Base-by-base conservation (phyloP, 768 basidiomycete species). In the Wakefieldia striispora region DNA sequence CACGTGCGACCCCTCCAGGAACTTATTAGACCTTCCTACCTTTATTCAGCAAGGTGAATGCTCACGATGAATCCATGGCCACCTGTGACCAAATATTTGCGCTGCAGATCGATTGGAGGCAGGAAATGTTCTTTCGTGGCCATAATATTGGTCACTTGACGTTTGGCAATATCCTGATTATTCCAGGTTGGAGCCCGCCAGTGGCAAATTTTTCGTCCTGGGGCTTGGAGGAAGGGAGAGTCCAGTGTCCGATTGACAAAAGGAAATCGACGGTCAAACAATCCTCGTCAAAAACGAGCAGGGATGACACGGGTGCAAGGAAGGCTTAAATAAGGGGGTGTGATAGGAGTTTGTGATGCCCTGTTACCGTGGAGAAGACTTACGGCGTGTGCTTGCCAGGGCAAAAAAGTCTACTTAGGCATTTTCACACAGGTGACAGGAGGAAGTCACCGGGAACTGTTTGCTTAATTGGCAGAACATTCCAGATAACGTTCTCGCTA, bases 41-140 rank as follows among this genome's bases (percentile, higher is more conserved):
- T 31, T 39, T 35, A 20, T 34, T 13, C 0, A 29, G 19, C 13
- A 13, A 9, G 26, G 10, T 16, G 14, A 23, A 19, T 19, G 59
- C 75, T 58, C 55, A 80, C 79, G n/a, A 80, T 75, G 54, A 81
- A 81, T 4, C 80, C 80, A 53, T 75, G 64, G 1, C 79, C 80
- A 6, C 80, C 79, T 2, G 76, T 75, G 26, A 81, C 64, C 21
- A 81, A 70, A 40, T 72, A 57, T 16, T 45, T 58, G 27, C 50
- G 49, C 31, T 19, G 26, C 24, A 12, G 42, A 19, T 36, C 47
- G 10, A 52, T 27, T 29, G 24, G 11, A 12, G 20, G 26, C 10
- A 31, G 14, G 21, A 14, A 6, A 23, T 21, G 7, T 23, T 41
- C 16, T 55, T 11, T 19, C 16, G 48, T 7, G 16, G 20, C 4